These are phyloP conservation scores for Backusella australiensis DNA, from an alignment of 192 early-diverging fungal genomes.

Conservation along the genomic window DNA sequence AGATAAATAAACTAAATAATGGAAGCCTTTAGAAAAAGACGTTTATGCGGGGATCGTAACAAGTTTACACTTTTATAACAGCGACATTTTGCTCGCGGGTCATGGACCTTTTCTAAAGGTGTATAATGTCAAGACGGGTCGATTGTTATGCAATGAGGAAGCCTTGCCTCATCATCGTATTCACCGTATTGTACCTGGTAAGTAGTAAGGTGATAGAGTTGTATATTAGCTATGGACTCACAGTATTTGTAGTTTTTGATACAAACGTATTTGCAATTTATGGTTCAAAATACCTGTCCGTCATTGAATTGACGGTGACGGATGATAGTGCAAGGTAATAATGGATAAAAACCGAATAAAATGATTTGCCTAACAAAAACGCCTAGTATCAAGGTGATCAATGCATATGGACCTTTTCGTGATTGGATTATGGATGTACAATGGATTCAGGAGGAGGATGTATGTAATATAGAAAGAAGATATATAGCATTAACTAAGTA, in stretches of 20 bases:
- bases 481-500: no score
- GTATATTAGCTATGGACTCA: no score
- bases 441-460: constrained; percentile 52
- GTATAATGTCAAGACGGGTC: constrained; percentile 42
- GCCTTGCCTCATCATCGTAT: constrained; percentile 44
- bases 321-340: neutral
- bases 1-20: neutral
- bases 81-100: constrained; percentile 46
- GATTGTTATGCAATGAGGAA: constrained; percentile 34
- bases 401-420: constrained; percentile 40
- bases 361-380: no score
- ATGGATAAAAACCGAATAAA: no score
- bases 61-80: constrained; percentile 45
- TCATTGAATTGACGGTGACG: neutral
- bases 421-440: constrained; percentile 83
- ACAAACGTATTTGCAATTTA: constrained; percentile 36
- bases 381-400: constrained; percentile 20
- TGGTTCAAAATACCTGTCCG: constrained; percentile 48
- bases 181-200: constrained; percentile 54
- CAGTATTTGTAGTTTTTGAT: neutral
- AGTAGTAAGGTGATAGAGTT: neutral
- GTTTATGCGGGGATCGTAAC: constrained; percentile 45
- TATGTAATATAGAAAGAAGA: no score
- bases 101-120: constrained; percentile 58
- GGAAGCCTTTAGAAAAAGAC: constrained; percentile 30